A percentile compares a stretch with the other conserved stretches of the same genome.
These are phyloP conservation scores for Anastatica hierochuntica DNA, from an alignment of 345 rosid species.

Conservation along the genomic window DNA sequence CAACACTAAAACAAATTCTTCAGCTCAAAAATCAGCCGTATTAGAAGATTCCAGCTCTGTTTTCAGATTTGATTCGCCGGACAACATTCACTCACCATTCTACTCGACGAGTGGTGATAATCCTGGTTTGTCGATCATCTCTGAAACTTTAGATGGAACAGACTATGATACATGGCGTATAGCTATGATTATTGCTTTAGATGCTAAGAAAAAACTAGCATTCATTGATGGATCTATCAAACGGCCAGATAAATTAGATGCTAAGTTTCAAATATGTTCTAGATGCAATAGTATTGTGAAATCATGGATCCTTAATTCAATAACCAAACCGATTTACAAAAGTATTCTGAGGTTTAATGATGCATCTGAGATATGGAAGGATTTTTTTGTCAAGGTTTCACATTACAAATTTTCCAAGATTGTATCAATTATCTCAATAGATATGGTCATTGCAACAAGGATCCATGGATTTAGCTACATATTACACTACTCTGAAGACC, in stretches of 20 bases:
- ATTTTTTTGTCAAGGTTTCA: background rate
- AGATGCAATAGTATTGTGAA: background rate
- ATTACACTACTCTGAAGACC: background rate
- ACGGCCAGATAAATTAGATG: background rate
- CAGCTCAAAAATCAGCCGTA: too few relatives aligned
- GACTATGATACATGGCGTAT: background rate
- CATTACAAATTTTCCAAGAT: background rate
- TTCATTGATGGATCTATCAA: background rate
- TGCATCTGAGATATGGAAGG: background rate
- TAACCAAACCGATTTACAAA: background rate
- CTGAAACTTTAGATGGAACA: background rate
- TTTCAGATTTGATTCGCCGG: too few relatives aligned
- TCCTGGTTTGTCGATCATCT: background rate
- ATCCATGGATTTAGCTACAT: background rate
- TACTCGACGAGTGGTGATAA: background rate
- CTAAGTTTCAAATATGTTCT: background rate
- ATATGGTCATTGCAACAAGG: background rate
- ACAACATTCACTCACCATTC: background rate
- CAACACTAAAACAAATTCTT: too few relatives aligned
- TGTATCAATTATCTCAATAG: background rate
- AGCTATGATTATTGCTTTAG: background rate
- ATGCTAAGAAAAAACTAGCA: background rate
- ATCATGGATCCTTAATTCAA: background rate
- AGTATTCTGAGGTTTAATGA: background rate
- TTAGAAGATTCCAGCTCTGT: too few relatives aligned